Percentiles rank a stretch among this genome's conserved stretches.
Evolutionary conservation across 495 filamentous ascomycete species (phyloP).

Genomic region (Podospora pseudopauciseta): DNA sequence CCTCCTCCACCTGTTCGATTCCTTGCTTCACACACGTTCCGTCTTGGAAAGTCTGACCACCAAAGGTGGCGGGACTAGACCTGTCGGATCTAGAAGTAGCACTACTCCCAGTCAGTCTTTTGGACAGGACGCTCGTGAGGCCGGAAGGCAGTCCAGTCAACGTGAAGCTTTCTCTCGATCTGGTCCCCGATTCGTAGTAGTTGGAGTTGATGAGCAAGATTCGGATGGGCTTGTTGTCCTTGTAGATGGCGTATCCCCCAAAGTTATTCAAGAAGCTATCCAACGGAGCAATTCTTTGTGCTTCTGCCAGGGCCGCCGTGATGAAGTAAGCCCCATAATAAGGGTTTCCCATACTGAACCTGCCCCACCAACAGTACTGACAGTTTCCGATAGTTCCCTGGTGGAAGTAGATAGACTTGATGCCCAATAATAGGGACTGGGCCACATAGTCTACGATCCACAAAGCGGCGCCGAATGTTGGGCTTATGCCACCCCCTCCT

Average conservation of each 20-base stretch:
- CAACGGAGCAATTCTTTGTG: conserved; percentile 47
- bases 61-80: conserved; percentile 46
- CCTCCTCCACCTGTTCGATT: conserved; percentile 41
- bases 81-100: conserved; percentile 49
- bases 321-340: conserved; percentile 59
- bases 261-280: conserved; percentile 49
- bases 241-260: conserved; percentile 53
- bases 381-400: conserved; percentile 61
- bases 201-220: conserved; percentile 56
- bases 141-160: conserved; percentile 41
- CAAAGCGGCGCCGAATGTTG: conserved; percentile 55
- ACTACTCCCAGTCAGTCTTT: conserved; percentile 52
- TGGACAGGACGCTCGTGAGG: conserved; percentile 39
- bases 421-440: conserved; percentile 42
- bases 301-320: conserved; percentile 50
- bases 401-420: conserved; percentile 57
- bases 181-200: conserved; percentile 49
- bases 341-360: conserved; percentile 53
- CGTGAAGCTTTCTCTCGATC: conserved; percentile 44
- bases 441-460: conserved; percentile 61
- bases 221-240: conserved; percentile 36
- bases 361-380: conserved; percentile 60
- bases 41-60: conserved; percentile 52
- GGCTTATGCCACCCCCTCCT: conserved; percentile 47
- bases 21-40: conserved; percentile 50